phyloP scores from a whole-genome alignment of 805 yeast genomes.

The Kluyveromyces dobzhanskii region DNA sequence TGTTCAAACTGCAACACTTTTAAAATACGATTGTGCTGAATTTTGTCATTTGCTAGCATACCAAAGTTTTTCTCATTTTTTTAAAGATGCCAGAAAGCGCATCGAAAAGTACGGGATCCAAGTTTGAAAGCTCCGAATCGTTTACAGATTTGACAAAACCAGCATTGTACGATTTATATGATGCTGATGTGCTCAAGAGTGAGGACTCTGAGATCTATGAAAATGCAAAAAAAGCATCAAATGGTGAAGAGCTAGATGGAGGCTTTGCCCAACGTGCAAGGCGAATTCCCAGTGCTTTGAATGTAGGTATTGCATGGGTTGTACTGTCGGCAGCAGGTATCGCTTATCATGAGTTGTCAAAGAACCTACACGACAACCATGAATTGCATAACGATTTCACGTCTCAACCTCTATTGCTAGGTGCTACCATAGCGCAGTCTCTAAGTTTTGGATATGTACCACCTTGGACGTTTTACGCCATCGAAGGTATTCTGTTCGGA shows the following conservation, averaged over 20 bases:
- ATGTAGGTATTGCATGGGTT: constrained; percentile 10
- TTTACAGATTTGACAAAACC: constrained; percentile 43
- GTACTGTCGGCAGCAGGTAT: constrained; percentile 40
- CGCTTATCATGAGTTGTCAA: constrained; percentile 44
- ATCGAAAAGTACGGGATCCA: constrained; percentile 1
- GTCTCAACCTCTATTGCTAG: constrained; percentile 35
- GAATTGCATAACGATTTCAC: constrained; percentile 34
- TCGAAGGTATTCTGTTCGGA: constrained; percentile 57
- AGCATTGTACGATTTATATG: constrained; percentile 42
- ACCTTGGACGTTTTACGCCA: constrained; percentile 28
- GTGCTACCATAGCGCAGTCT: constrained; percentile 19
- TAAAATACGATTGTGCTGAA: no score
- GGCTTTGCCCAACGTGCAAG: background rate
- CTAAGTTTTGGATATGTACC: constrained; percentile 15
- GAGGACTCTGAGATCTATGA: constrained; percentile 28
- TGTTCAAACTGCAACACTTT: no score
- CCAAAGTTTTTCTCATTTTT: no score
- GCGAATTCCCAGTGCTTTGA: background rate
- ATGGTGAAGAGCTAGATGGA: constrained; percentile 4
- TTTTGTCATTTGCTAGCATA: no score
- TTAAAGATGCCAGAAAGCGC: background rate
- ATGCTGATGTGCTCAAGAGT: constrained; percentile 30
- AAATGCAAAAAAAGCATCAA: constrained; percentile 20
- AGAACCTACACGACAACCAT: constrained; percentile 44
- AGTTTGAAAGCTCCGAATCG: constrained; percentile 24